Percentiles rank a stretch among this genome's conserved stretches.
These are phyloP conservation scores for Chlorella sp. DNA, from an alignment of 139 green algal species.

Conservation along the genomic window DNA sequence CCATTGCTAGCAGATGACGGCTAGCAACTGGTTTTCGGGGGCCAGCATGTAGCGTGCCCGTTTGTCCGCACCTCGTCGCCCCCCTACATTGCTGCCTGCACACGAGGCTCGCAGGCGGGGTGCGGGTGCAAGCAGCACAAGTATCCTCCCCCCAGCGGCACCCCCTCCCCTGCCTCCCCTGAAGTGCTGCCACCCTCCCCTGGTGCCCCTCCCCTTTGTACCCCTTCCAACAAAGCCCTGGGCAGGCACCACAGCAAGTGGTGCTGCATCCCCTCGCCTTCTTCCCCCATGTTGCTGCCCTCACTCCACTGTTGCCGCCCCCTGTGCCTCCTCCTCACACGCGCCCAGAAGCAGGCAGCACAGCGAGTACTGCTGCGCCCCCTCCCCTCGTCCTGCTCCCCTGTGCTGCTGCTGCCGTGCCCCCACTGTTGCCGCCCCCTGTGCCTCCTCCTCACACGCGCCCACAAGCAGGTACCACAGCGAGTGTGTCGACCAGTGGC, in stretches of 20 bases:
- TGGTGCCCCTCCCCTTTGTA: too few relatives aligned
- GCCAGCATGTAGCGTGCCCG: neutral
- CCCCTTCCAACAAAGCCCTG: too few relatives aligned
- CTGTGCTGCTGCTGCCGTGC: too few relatives aligned
- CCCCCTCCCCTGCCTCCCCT: too few relatives aligned
- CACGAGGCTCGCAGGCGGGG: too few relatives aligned
- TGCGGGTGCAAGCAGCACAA: too few relatives aligned
- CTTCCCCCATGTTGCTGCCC: too few relatives aligned
- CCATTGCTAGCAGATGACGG: neutral
- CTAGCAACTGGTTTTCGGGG: neutral
- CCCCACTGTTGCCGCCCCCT: neutral
- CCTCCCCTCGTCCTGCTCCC: too few relatives aligned
- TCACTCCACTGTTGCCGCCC: neutral
- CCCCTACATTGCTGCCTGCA: too few relatives aligned
- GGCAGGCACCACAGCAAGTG: too few relatives aligned
- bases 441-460: neutral
- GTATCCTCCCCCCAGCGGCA: too few relatives aligned
- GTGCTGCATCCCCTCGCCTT: neutral
- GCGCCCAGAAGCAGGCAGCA: slow-evolving; percentile 17
- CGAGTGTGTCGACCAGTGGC: slow-evolving; percentile 65
- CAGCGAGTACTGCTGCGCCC: slow-evolving; percentile 22
- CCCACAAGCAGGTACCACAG: slow-evolving; percentile 28
- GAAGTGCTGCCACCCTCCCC: too few relatives aligned
- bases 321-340: neutral
- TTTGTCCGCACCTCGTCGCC: neutral